Base-by-base conservation (phyloP, 345 rosid species). In the Tarenaya hassleriana region DNA sequence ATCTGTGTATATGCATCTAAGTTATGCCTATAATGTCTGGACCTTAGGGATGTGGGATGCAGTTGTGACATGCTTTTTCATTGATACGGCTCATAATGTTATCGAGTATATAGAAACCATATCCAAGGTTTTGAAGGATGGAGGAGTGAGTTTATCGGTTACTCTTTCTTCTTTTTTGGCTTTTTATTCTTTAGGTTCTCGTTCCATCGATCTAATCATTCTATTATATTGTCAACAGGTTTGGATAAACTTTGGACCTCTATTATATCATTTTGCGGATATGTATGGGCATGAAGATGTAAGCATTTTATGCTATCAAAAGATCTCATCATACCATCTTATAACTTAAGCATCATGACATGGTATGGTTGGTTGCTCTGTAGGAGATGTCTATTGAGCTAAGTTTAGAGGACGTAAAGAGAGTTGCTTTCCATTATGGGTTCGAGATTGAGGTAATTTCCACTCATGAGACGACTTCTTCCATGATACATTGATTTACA, bases 381-480 rank as follows among this genome's bases (percentile, higher is more conserved):
- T 20, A 90, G 98, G 98, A 92, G 52, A 85, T 92, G 94, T 92
- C 97, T n/a, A 67, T 92, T 16, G 98, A 92, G 57, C 67, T 92
- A 60, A 88, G 98, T 61, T 74, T 88, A 78, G 95, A 88, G 62
- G 98, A 92, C 71, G 95, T 88, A 46, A 92, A 85, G 77, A 75
- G 62, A 56, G 86, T 78, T 69, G 94, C 95, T 57, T 61, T 74
- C 24, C 74, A 77, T 20, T 88, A 76, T 53, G 97, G 98, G 48
- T 81, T 92, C 50, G 68, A 72, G 72, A 52, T 83, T 29, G 87
- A 79, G 95, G 97, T 67, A 60, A 34, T 27, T 18, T 54, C 34
- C 38, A 20, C 52, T 12, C 16, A 48, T 7, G 17, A 0, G 32
- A 14, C 20, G 15, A 7, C 29, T 24, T 24, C 29, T 24, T 24